Percentiles rank a stretch among this genome's conserved stretches.
Evolutionary conservation across 2,329 filamentous ascomycete genomes (phyloP).

Genomic region (Fusarium sp.): DNA sequence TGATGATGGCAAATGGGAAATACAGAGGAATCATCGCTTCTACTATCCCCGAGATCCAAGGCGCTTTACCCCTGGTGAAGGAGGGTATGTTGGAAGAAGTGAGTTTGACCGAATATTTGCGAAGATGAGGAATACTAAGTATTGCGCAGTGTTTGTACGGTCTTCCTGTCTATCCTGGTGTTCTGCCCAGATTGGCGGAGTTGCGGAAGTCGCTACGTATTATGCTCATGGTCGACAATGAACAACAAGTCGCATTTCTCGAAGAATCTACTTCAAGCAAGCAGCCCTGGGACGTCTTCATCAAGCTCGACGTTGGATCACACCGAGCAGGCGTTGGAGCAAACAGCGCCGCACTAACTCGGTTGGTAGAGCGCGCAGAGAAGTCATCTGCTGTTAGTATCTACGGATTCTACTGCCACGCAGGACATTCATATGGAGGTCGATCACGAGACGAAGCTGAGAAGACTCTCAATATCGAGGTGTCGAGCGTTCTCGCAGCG

Average conservation of each 20-base stretch:
- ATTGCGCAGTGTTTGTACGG: constrained; percentile 53
- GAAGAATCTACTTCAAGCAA: constrained; percentile 37
- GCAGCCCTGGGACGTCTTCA: constrained; percentile 52
- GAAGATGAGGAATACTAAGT: neutral
- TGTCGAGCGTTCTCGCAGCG: constrained; percentile 49
- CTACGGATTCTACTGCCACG: constrained; percentile 56
- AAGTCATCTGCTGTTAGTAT: constrained; percentile 48
- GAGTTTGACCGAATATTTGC: neutral
- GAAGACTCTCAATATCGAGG: constrained; percentile 47
- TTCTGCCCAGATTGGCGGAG: constrained; percentile 48
- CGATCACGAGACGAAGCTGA: constrained; percentile 50
- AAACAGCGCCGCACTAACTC: constrained; percentile 43
- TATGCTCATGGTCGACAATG: constrained; percentile 54
- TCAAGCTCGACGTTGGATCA: constrained; percentile 55
- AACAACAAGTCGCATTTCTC: constrained; percentile 50
- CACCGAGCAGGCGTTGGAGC: constrained; percentile 51
- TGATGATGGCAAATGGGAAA: constrained; percentile 56
- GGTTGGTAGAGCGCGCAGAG: constrained; percentile 47
- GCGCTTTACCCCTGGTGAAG: constrained; percentile 53
- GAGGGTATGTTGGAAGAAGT: constrained; percentile 58
- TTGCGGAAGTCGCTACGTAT: constrained; percentile 50
- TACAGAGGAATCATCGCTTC: constrained; percentile 56
- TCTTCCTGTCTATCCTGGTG: constrained; percentile 54
- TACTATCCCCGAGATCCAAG: constrained; percentile 56
- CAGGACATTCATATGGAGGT: constrained; percentile 54